Evolutionary conservation across 2,329 filamentous ascomycete species (phyloP).

Genomic region (Calonectria honghensis): DNA sequence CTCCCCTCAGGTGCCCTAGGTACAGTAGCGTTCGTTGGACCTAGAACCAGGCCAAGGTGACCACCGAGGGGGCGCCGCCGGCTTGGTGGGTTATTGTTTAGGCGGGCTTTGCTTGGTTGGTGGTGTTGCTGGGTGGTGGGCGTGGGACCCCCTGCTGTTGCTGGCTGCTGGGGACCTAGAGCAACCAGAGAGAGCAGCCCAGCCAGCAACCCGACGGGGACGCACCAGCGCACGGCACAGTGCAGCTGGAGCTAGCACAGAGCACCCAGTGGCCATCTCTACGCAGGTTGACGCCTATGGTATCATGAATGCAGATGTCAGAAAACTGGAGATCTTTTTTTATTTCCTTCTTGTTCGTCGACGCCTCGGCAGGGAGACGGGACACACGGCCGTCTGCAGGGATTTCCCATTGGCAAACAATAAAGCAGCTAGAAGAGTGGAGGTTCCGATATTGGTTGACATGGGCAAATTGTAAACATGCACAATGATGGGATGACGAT

Average conservation of each 20-base stretch:
- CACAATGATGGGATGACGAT: slow-evolving; percentile 33
- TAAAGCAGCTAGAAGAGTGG: slow-evolving; percentile 2
- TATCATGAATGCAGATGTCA: slow-evolving; percentile 27
- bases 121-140: slow-evolving; percentile 16
- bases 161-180: background rate
- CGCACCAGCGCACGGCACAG: slow-evolving; percentile 27
- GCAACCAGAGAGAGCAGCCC: background rate
- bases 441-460: slow-evolving; percentile 23
- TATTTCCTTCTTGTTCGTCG: background rate
- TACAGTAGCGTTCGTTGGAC: slow-evolving; percentile 24
- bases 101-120: slow-evolving; percentile 13
- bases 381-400: background rate
- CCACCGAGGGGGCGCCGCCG: slow-evolving; percentile 25
- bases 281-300: slow-evolving; percentile 14
- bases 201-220: slow-evolving; percentile 21
- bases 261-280: slow-evolving; percentile 11
- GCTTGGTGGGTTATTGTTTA: slow-evolving; percentile 23
- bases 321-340: slow-evolving; percentile 20
- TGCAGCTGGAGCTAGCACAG: slow-evolving; percentile 22
- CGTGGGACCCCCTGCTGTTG: slow-evolving; percentile 17
- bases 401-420: slow-evolving; percentile 19
- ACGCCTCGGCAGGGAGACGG: background rate
- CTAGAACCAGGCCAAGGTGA: slow-evolving; percentile 30
- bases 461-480: slow-evolving; percentile 33
- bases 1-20: slow-evolving; percentile 22